Base-by-base conservation (phyloP, 495 filamentous ascomycete genomes). In the Talaromyces proteolyticus region DNA sequence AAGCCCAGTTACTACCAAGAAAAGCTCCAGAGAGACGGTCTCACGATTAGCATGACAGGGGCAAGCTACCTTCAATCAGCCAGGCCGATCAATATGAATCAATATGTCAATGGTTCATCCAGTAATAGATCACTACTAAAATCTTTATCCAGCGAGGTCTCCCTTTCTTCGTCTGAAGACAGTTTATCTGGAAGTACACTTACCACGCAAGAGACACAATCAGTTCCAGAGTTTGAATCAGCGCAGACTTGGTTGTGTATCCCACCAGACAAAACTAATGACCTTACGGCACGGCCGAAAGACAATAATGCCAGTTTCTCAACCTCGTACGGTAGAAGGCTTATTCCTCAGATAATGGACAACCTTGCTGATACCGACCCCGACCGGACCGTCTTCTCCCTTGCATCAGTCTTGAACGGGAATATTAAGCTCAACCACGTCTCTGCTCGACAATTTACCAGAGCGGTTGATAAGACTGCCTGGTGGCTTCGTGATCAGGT, bases 1-100 rank as follows among this genome's bases (percentile, higher is more conserved):
- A 56, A 56, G 0, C 69, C 69, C 0, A 70, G 63, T 50, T 66
- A 70, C 52, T 75, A 11, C 22, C 16, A 11, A 18, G 45, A 47
- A 37, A 47, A 44, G 38, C n/a, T n/a, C n/a, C n/a, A n/a, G n/a
- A n/a, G 21, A 25, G 11, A 25, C 1, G 23, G 4, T 26, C 11
- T 1, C 22, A 17, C 17, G 16, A 44, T 44, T 12, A 26, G 18
- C 8, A 19, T 24, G n/a, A 25, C 11, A 10, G 29, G 17, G 10
- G 43, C 23, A 4, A 45, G 5, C 12, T 45, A 45, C 8, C 7
- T 45, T 4, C 21, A 12, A 45, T 14, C 21, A 19, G 6, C 12
- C 21, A 16, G 5, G 14, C 21, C 43, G 2, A 45, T 45, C 14
- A 18, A 6, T 4, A 19, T 16, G 14, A 19, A 26, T 3, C 21